Conservation (phyloP, 1,284 basidiomycete species). For the Paramarasmius palmivorus region DNA sequence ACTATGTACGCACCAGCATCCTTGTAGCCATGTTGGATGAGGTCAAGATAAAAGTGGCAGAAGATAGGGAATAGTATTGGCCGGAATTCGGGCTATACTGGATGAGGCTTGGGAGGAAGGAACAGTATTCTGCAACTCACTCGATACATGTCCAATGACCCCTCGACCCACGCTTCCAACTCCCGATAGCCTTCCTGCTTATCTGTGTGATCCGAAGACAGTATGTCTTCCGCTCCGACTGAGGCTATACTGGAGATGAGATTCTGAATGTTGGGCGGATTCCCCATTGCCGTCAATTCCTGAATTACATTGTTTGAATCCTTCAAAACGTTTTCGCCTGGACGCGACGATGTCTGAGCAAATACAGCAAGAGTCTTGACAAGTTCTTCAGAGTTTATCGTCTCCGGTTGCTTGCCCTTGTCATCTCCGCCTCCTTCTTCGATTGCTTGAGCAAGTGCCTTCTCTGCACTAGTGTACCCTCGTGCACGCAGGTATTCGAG, state of each 20-base stretch:
- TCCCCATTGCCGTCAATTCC: constrained; percentile 64
- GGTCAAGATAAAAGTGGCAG: constrained; percentile 95
- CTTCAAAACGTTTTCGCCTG: constrained; percentile 68
- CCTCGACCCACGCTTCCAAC: constrained; percentile 93
- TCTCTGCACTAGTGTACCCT: constrained; percentile 79
- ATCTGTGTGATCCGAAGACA: constrained; percentile 86
- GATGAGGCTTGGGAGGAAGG: constrained; percentile 2
- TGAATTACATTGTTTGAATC: constrained; percentile 64
- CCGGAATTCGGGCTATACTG: constrained; percentile 81
- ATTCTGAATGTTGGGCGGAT: constrained; percentile 68
- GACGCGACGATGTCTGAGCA: constrained; percentile 60
- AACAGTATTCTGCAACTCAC: constrained; percentile 41
- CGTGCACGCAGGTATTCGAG: constrained; percentile 84
- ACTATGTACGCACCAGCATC: constrained; percentile 69
- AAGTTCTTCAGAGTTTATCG: constrained; percentile 63
- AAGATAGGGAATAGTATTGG: constrained; percentile 96
- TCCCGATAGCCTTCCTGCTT: constrained; percentile 86
- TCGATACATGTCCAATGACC: constrained; percentile 84
- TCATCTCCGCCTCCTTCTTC: constrained; percentile 56
- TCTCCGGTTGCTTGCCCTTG: constrained; percentile 52
- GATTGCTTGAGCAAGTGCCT: constrained; percentile 71
- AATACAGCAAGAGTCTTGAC: constrained; percentile 65
- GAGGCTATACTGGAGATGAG: constrained; percentile 74
- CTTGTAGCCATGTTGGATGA: constrained; percentile 88
- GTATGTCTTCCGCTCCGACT: constrained; percentile 80